Evolutionary conservation across 352 stramenopile genomes (phyloP).

Genomic region (Nothophytophthora sp.): DNA sequence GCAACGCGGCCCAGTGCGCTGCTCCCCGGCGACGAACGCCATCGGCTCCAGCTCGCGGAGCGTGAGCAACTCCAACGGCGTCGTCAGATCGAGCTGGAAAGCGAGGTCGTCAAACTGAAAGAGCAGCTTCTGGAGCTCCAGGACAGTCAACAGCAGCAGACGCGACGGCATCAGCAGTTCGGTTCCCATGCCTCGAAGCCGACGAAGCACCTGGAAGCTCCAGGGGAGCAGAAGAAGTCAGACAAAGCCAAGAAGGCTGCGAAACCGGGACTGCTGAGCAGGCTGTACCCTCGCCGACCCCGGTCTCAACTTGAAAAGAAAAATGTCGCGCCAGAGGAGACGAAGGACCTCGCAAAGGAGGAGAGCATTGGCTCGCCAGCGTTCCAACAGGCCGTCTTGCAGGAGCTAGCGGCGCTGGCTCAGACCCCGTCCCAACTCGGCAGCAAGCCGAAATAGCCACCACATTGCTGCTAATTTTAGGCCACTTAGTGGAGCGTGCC

Average conservation of each 20-base stretch:
- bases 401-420: slow-evolving; percentile 36
- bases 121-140: slow-evolving; percentile 52
- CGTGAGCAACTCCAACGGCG: slow-evolving; percentile 54
- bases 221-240: background rate
- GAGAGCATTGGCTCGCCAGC: slow-evolving; percentile 47
- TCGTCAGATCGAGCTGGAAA: slow-evolving; percentile 57
- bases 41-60: slow-evolving; percentile 54
- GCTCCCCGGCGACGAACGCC: slow-evolving; percentile 53
- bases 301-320: slow-evolving; percentile 1
- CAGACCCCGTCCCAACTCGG: slow-evolving; percentile 1
- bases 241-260: slow-evolving; percentile 13
- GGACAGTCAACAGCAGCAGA: slow-evolving; percentile 15
- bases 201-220: no score
- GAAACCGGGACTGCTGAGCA: slow-evolving; percentile 20
- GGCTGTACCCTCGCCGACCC: slow-evolving; percentile 18
- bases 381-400: slow-evolving; percentile 52
- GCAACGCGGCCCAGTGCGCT: slow-evolving; percentile 50
- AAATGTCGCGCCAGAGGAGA: slow-evolving; percentile 31
- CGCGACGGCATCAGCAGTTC: background rate
- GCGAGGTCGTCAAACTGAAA: slow-evolving; percentile 66
- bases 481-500: background rate
- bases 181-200: no score
- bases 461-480: slow-evolving; percentile 11
- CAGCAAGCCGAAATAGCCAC: slow-evolving; percentile 25
- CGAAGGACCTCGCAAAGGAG: slow-evolving; percentile 34